Evolutionary conservation across 1,284 basidiomycete genomes (phyloP).

Genomic region (Heterobasidion parviporum): DNA sequence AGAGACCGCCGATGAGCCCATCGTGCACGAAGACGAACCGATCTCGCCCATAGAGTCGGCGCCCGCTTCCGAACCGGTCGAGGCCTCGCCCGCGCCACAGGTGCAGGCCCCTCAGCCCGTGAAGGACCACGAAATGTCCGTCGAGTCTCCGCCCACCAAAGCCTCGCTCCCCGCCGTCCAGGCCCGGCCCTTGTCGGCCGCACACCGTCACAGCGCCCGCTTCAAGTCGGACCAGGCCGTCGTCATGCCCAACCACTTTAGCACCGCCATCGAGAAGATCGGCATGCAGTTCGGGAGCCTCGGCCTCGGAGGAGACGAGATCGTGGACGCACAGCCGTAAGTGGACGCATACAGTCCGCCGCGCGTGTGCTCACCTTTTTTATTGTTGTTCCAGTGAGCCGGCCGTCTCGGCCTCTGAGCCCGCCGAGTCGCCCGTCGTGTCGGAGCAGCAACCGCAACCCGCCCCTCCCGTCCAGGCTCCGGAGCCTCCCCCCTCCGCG

Average conservation of each 20-base stretch:
- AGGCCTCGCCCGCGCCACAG: constrained; percentile 22
- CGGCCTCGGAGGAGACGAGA: constrained; percentile 57
- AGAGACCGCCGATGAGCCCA: constrained; percentile 23
- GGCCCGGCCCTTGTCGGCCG: constrained; percentile 37
- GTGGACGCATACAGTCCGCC: constrained; percentile 15
- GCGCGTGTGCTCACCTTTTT: not conserved
- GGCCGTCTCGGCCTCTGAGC: constrained; percentile 15
- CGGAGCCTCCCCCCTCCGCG: constrained; percentile 18
- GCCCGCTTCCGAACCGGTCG: constrained; percentile 17
- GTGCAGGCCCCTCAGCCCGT: constrained; percentile 20
- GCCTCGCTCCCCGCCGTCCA: constrained; percentile 25
- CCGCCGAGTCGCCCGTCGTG: constrained; percentile 19
- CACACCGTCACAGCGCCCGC: constrained; percentile 47
- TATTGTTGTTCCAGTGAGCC: constrained; percentile 12
- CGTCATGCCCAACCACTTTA: constrained; percentile 61
- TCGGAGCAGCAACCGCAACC: constrained; percentile 23
- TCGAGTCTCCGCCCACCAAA: constrained; percentile 19
- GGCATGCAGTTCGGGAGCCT: constrained; percentile 82
- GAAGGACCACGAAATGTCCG: constrained; percentile 8
- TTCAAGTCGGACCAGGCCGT: constrained; percentile 73
- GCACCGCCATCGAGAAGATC: constrained; percentile 56
- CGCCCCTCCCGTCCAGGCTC: constrained; percentile 10
- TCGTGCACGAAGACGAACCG: constrained; percentile 14
- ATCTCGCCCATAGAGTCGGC: constrained; percentile 25
- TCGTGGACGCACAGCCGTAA: constrained; percentile 41